Base-by-base conservation (phyloP, 2,329 filamentous ascomycete genomes). In the Gaeumannomyces sp. region DNA sequence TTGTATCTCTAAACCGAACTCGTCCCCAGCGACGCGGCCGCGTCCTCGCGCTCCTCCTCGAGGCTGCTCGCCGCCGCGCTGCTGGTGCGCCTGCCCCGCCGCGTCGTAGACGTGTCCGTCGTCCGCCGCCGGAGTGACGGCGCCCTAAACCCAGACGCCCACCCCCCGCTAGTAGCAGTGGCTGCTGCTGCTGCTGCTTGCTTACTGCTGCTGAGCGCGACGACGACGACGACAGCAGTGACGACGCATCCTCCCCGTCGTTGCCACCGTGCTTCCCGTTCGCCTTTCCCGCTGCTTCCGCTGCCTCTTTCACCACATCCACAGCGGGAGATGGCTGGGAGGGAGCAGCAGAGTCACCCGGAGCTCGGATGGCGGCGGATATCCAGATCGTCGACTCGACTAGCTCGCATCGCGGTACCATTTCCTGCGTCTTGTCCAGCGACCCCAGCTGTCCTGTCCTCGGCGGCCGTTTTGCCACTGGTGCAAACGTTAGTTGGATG, bases 381-480 rank as follows among this genome's bases (percentile, higher is more conserved):
- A 16, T 50, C 45, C 19, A n/a, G 4, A 19, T 50, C 45, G 27
- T 79, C 77, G 13, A 89, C 79, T 99, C 95, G 45, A 97, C 92
- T 4, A 99, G 85, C 78, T 99, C 95, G 95, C 95, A 73, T 98
- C 95, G 56, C 95, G 90, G 73, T 92, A 95, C 95, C 95, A 99
- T 77, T 98, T 97, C 67, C 95, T 82, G 28, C 95, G 87, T 19
- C 95, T 86, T 0, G 95, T 99, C 83, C 96, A 99, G 65, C 92
- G 88, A 57, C 91, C 91, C 95, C 95, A 99, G 64, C 93, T 92
- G 71, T 99, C 95, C 73, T 86, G 83, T 4, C 91, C 92, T 66
- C 92, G 85, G 22, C 91, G 89, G 25, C 93, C 93, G 70, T 92
- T 90, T 74, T 93, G 89, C 95, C 95, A 99, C 89, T 96, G 61